A percentile compares a stretch with the other conserved stretches of the same genome.
phyloP scores from a whole-genome alignment of 1,139 yeast genomes.

The Diutina siamensis region DNA sequence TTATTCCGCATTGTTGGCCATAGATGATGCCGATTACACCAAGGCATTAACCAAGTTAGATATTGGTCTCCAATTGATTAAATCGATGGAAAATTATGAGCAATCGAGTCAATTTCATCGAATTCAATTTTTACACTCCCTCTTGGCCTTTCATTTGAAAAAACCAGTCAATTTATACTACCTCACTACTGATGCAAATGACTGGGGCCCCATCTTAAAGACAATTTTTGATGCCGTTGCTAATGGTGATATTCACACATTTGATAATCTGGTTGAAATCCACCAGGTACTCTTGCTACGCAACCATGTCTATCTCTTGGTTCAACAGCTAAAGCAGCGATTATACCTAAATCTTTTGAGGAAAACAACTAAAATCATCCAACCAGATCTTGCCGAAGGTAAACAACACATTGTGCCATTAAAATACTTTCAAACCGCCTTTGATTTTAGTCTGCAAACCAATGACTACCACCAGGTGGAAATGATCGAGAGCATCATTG shows the following conservation, averaged over 20 bases:
- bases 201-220: not conserved
- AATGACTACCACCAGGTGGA: conserved; percentile 20
- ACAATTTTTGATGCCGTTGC: conserved; percentile 34
- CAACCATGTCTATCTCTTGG: conserved; percentile 51
- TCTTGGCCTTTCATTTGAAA: conserved; percentile 40
- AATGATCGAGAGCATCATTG: conserved; percentile 61
- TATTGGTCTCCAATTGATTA: conserved; percentile 31
- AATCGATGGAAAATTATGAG: conserved; percentile 12
- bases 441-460: conserved; percentile 22
- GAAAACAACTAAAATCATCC: conserved; percentile 19
- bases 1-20: conserved; percentile 50
- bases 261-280: conserved; percentile 30
- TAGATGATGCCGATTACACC: conserved; percentile 50
- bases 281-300: conserved; percentile 43
- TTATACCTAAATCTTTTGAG: conserved; percentile 45
- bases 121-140: conserved; percentile 42
- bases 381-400: conserved; percentile 12
- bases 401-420: conserved; percentile 33
- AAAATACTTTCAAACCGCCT: conserved; percentile 33
- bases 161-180: too few relatives aligned
- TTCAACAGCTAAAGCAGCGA: conserved; percentile 41
- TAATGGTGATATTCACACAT: conserved; percentile 43
- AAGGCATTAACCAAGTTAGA: conserved; percentile 38
- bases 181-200: too few relatives aligned
- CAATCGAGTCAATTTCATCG: conserved; percentile 20